Evolutionary conservation across 1,139 yeast species (phyloP).

Genomic region (Hansenula sp.): DNA sequence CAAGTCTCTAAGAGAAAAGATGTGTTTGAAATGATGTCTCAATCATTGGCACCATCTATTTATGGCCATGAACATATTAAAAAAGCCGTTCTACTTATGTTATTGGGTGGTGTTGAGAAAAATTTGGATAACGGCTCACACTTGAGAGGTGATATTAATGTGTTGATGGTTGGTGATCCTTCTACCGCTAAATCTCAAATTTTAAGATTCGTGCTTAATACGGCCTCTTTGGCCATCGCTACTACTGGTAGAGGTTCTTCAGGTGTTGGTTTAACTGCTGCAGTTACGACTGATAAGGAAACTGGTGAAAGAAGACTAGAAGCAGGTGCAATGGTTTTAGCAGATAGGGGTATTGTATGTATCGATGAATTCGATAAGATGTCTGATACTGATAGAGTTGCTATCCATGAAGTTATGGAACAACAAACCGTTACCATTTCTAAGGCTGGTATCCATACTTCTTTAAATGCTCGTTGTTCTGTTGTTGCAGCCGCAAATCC

Average conservation of each 20-base stretch:
- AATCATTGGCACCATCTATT: constrained; percentile 92
- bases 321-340: constrained; percentile 99
- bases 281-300: constrained; percentile 93
- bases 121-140: constrained; percentile 94
- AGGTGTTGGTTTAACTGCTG: constrained; percentile 99
- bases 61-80: constrained; percentile 92
- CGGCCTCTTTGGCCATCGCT: constrained; percentile 94
- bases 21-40: constrained; percentile 75
- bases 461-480: constrained; percentile 94
- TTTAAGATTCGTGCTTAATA: constrained; percentile 87
- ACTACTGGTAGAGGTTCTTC: constrained; percentile 99
- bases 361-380: constrained; percentile 98
- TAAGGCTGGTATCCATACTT: constrained; percentile 97
- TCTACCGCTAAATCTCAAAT: constrained; percentile 97
- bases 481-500: constrained; percentile 99
- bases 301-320: constrained; percentile 96
- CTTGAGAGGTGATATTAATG: constrained; percentile 95
- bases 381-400: constrained; percentile 96
- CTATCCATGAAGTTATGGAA: constrained; percentile 99
- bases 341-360: constrained; percentile 96
- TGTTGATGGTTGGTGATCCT: constrained; percentile 98
- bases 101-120: constrained; percentile 92
- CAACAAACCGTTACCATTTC: constrained; percentile 99
- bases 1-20: constrained; percentile 64
- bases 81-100: constrained; percentile 85